A percentile compares a stretch with the other conserved stretches of the same genome.
phyloP scores from a whole-genome alignment of 2,329 filamentous ascomycete genomes.

The Colletotrichum sp. region DNA sequence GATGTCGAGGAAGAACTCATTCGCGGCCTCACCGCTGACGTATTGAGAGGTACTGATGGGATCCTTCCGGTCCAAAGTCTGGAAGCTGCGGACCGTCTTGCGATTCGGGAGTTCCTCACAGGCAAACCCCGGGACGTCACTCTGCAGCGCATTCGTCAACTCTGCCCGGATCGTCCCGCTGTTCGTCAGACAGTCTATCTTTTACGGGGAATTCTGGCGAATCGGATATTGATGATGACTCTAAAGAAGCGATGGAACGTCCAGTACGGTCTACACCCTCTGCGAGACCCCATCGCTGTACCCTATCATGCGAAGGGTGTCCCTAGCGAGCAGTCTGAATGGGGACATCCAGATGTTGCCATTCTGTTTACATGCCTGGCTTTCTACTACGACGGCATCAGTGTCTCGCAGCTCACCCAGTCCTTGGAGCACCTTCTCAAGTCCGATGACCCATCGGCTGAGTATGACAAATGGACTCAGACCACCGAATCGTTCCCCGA shows the following conservation, averaged over 20 bases:
- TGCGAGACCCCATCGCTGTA: constrained; percentile 66
- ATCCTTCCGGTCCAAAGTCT: constrained; percentile 36
- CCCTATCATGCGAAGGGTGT: constrained; percentile 71
- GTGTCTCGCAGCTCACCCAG: constrained; percentile 50
- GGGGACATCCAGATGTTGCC: constrained; percentile 70
- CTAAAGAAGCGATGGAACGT: constrained; percentile 72
- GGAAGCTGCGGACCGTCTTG: constrained; percentile 30
- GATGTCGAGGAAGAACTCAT: constrained; percentile 52
- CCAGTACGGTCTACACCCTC: constrained; percentile 63
- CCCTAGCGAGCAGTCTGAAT: constrained; percentile 68
- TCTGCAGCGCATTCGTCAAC: constrained; percentile 25
- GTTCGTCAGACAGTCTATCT: constrained; percentile 51
- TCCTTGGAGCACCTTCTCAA: constrained; percentile 55
- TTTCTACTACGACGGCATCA: constrained; percentile 70
- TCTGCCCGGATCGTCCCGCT: constrained; percentile 36
- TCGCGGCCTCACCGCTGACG: constrained; percentile 41
- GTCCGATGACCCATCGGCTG: constrained; percentile 59
- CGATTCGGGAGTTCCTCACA: constrained; percentile 28
- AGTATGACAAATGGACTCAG: constrained; percentile 59
- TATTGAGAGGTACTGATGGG: constrained; percentile 34
- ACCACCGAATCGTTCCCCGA: constrained; percentile 45
- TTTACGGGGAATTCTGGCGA: constrained; percentile 66
- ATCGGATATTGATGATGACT: constrained; percentile 63
- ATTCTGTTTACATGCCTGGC: constrained; percentile 69
- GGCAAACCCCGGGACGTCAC: constrained; percentile 25